Percentiles rank a stretch among this genome's conserved stretches.
Conservation (phyloP, 2,329 filamentous ascomycete genomes). For the Onygena corvina region DNA sequence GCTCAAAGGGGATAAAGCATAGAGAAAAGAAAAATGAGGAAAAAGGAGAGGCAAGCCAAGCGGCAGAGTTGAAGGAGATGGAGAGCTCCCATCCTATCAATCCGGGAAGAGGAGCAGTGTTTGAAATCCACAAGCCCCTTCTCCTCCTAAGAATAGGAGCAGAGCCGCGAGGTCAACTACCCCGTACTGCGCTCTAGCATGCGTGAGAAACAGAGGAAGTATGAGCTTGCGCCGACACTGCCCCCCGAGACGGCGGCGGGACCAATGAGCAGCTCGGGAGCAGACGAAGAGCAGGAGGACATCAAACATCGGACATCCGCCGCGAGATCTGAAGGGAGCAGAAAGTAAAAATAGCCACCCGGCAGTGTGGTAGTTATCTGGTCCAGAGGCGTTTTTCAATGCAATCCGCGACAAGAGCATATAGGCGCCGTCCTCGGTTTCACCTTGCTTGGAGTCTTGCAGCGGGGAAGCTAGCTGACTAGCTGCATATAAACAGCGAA, state of each 20-base stretch:
- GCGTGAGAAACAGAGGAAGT: neutral
- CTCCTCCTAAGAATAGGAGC: slow-evolving; percentile 3
- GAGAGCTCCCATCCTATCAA: slow-evolving; percentile 2
- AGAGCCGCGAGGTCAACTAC: neutral
- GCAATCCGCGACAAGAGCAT: neutral
- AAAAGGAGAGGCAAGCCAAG: neutral
- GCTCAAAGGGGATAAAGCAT: neutral
- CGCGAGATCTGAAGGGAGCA: neutral
- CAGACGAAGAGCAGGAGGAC: neutral
- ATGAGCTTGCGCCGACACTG: slow-evolving; percentile 1
- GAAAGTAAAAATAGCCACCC: slow-evolving; percentile 2
- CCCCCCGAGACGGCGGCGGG: neutral
- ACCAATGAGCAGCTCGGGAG: slow-evolving; percentile 6
- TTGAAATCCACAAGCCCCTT: neutral
- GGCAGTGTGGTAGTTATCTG: no score
- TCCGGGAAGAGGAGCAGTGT: neutral
- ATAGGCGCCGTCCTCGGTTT: slow-evolving; percentile 5
- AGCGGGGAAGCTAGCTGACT: neutral
- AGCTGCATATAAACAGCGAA: neutral
- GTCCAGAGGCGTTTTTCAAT: neutral
- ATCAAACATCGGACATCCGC: slow-evolving; percentile 2
- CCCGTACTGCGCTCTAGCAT: neutral
- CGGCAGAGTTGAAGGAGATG: neutral
- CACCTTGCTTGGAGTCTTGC: neutral
- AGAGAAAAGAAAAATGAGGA: neutral